Percentiles rank a stretch among this genome's conserved stretches.
Evolutionary conservation across 1,284 basidiomycete genomes (phyloP).

Genomic region (Waitea zeae): DNA sequence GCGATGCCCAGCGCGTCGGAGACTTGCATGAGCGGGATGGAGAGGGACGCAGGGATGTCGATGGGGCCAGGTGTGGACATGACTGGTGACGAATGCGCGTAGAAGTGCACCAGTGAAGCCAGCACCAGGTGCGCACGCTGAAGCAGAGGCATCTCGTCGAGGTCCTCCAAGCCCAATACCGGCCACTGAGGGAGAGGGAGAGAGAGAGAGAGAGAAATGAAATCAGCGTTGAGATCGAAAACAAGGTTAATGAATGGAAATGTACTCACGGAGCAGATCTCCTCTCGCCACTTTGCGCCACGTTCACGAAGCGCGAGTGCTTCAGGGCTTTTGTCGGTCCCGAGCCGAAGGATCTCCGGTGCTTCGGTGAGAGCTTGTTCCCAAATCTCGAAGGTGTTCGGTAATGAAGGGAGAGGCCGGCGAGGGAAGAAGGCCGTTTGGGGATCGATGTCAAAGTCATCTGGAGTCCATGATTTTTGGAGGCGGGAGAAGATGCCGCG

Average conservation of each 20-base stretch:
- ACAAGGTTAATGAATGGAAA: constrained; percentile 3
- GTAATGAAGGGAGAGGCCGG: constrained; percentile 43
- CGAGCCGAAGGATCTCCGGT: constrained; percentile 38
- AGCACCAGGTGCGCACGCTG: constrained; percentile 83
- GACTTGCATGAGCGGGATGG: constrained; percentile 67
- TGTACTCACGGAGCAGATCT: constrained; percentile 40
- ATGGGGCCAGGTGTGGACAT: constrained; percentile 21
- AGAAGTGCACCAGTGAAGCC: constrained; percentile 80
- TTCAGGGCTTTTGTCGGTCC: constrained; percentile 34
- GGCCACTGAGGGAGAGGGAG: constrained; percentile 65
- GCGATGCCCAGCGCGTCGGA: constrained; percentile 72
- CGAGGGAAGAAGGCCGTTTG: constrained; percentile 80
- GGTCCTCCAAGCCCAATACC: constrained; percentile 33
- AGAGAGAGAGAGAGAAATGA: too few species aligned
- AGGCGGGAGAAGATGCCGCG: too few species aligned
- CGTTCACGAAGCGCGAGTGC: constrained; percentile 28
- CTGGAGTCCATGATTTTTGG: neutral
- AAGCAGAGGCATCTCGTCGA: constrained; percentile 40
- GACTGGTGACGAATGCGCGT: constrained; percentile 63
- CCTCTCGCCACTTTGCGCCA: constrained; percentile 50
- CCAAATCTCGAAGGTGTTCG: constrained; percentile 47
- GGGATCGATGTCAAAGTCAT: constrained; percentile 54
- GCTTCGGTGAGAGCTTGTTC: constrained; percentile 48
- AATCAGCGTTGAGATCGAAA: neutral
- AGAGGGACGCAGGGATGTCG: constrained; percentile 57